Evolutionary conservation across 257 asterid genomes (phyloP).

Genomic region (Fraxinus americana): DNA sequence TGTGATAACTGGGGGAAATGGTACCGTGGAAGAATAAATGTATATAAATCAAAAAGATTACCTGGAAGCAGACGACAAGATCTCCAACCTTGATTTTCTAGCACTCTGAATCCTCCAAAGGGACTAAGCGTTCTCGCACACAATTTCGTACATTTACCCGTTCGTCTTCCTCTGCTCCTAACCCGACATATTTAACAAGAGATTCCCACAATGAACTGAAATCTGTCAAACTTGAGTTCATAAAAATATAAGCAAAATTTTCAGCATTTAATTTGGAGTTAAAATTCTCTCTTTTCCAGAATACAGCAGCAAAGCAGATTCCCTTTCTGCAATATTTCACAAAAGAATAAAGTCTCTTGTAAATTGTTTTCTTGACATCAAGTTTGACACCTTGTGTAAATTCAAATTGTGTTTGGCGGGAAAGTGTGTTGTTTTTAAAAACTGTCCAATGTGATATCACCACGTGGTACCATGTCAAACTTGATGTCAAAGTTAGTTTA

Average conservation of each 20-base stretch:
- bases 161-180: slow-evolving; percentile 81
- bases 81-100: slow-evolving; percentile 68
- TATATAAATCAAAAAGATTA: slow-evolving; percentile 24
- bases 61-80: slow-evolving; percentile 88
- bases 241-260: not conserved
- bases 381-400: no score
- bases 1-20: not conserved
- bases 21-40: not conserved
- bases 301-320: not conserved
- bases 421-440: no score
- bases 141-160: slow-evolving; percentile 65
- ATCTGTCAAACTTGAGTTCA: slow-evolving; percentile 24
- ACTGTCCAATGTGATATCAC: no score
- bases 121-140: slow-evolving; percentile 71
- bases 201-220: slow-evolving; percentile 62
- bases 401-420: no score
- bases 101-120: slow-evolving; percentile 81
- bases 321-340: no score
- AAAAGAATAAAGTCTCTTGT: no score
- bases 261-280: not conserved
- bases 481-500: no score
- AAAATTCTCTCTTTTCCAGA: not conserved
- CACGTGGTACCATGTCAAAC: no score
- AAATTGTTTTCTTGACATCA: no score
- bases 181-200: slow-evolving; percentile 72